Conservation (phyloP, 2,329 filamentous ascomycete species). For the Xylariaceae sp. region DNA sequence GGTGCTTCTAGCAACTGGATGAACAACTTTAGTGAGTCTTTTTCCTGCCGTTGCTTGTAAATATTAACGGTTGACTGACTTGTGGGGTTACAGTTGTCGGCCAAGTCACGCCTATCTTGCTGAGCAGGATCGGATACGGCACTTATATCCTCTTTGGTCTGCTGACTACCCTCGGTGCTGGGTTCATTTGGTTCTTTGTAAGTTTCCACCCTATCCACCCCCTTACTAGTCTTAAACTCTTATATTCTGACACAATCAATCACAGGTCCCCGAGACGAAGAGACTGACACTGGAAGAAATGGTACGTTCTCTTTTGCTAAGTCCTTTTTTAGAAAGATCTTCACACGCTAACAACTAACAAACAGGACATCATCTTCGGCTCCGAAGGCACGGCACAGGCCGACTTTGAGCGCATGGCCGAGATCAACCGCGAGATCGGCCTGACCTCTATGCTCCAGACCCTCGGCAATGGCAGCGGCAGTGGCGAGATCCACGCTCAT, state of each 20-base stretch:
- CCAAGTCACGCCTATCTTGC: slow-evolving; percentile 64
- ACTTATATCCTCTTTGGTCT: slow-evolving; percentile 68
- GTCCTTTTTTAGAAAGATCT: neutral
- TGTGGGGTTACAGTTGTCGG: slow-evolving; percentile 50
- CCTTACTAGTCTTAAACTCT: no score
- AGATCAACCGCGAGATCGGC: slow-evolving; percentile 66
- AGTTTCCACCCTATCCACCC: neutral
- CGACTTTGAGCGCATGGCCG: slow-evolving; percentile 65
- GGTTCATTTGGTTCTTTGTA: slow-evolving; percentile 58
- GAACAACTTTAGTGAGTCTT: slow-evolving; percentile 46
- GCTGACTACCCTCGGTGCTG: slow-evolving; percentile 56
- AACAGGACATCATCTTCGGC: slow-evolving; percentile 61
- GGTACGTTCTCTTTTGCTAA: no score
- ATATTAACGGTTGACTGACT: slow-evolving; percentile 1
- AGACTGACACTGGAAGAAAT: slow-evolving; percentile 60
- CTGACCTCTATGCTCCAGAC: slow-evolving; percentile 40
- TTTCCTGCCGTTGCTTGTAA: neutral
- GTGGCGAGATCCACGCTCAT: no score
- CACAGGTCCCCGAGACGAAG: slow-evolving; percentile 53
- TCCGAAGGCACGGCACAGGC: slow-evolving; percentile 60
- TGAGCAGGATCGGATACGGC: slow-evolving; percentile 59
- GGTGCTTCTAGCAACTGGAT: slow-evolving; percentile 59
- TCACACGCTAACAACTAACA: neutral
- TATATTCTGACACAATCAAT: neutral
- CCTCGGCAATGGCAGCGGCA: slow-evolving; percentile 18